Evolutionary conservation across 257 asterid genomes (phyloP), one percentile per base, ranked within the genome.

Genomic region (Rehmannia glutinosa): DNA sequence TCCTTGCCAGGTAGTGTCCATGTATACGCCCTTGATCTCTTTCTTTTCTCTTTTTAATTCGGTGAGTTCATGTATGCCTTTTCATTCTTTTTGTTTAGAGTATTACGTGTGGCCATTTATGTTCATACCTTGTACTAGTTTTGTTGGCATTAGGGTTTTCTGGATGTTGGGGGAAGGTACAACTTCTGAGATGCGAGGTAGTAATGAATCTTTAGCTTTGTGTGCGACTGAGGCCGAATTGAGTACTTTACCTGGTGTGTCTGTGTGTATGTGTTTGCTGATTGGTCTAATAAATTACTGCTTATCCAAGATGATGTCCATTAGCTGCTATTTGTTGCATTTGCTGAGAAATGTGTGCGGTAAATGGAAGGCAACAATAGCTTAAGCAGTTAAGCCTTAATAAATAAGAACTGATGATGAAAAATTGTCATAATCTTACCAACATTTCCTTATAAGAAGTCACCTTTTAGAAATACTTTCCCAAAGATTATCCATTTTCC

Each of bases 1-100:
- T 82, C 20, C 85, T 86, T 8, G 90, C 96, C 64, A 87, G 97
- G 98, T 92, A 43, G 32, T 41, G 13, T 41, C 10, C 15, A 38
- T 6, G 33, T 21, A 9, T 4, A 39, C 11, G 7, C 8, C 33
- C 49, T 24, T 51, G 1, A 11, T 8, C 21, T 23, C 10, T 36
- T 8, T 58, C 24, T 32, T 2, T 54, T 19, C 8, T 11, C 21
- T 30, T 12, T 13, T 30, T 36, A 16, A 15, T 28, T 3, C 10
- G 35, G 21, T 76, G 39, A 12, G 20, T 42, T 35, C 2, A 10
- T 8, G 3, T 4, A 43, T 50, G 32, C 19, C 1, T 49, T 64
- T 53, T 53, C 25, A 2, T 46, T 55, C 27, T 36, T 28, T 36
- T 19, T n/a, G n/a, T 45, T 32, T 49, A 33, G 35, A 15, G 33